These are phyloP conservation scores for Lecanoromycetidae sp. DNA, from an alignment of 2,329 filamentous ascomycete species.

Conservation along the genomic window DNA sequence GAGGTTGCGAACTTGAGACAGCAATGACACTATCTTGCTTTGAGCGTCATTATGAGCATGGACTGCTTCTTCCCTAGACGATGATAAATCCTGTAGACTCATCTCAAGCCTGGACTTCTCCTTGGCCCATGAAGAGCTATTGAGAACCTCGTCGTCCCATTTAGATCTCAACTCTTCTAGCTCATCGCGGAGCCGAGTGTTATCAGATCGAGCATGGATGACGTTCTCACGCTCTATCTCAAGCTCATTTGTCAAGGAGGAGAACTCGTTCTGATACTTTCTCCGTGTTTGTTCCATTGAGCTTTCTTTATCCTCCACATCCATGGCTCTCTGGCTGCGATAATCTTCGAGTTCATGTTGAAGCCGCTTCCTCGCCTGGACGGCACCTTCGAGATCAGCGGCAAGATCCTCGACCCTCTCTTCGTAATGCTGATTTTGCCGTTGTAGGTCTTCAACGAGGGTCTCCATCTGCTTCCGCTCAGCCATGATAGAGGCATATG, in stretches of 20 bases:
- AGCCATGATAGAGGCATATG: constrained; percentile 77
- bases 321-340: constrained; percentile 83
- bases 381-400: constrained; percentile 72
- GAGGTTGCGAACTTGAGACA: constrained; percentile 78
- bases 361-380: constrained; percentile 83
- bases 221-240: constrained; percentile 87
- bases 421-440: constrained; percentile 78
- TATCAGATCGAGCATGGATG: constrained; percentile 72
- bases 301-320: constrained; percentile 91
- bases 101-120: constrained; percentile 88
- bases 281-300: constrained; percentile 94
- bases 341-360: constrained; percentile 98
- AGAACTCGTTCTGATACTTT: constrained; percentile 93
- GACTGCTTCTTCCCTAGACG: constrained; percentile 87
- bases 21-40: constrained; percentile 75
- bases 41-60: constrained; percentile 91
- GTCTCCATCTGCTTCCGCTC: constrained; percentile 84
- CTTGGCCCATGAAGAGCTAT: constrained; percentile 96
- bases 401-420: constrained; percentile 84
- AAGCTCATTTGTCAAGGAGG: constrained; percentile 77
- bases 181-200: constrained; percentile 81
- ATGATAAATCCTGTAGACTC: constrained; percentile 74
- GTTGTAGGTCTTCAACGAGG: constrained; percentile 77
- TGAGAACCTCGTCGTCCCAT: constrained; percentile 96
- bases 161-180: constrained; percentile 88